These are phyloP conservation scores for Sphagnum fallax DNA, from an alignment of 228 moss, liverwort and hornwort genomes.

Conservation along the genomic window DNA sequence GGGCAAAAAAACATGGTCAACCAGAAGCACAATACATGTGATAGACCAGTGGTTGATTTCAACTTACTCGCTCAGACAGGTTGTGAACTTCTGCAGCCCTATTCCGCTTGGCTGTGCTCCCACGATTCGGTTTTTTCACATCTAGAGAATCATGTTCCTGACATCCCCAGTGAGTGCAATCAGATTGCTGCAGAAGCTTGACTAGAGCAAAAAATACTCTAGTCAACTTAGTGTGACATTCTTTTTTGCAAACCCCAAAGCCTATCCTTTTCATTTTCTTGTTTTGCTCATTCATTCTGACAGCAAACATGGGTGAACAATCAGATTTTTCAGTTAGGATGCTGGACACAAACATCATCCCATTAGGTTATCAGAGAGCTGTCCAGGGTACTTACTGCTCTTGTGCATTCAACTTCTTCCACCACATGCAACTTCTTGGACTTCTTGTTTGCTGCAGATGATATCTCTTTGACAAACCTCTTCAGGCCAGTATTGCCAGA, in stretches of 20 bases:
- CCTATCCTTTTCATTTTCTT: too few species aligned
- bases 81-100: slow-evolving; percentile 99
- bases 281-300: slow-evolving; percentile 39
- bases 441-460: slow-evolving; percentile 12
- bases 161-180: too few species aligned
- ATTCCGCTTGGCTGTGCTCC: slow-evolving; percentile 62
- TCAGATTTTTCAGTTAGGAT: not conserved
- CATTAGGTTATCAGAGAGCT: not conserved
- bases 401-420: slow-evolving; percentile 78
- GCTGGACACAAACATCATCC: not conserved
- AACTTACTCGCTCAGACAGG: slow-evolving; percentile 80
- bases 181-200: too few species aligned
- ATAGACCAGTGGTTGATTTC: not conserved
- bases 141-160: slow-evolving; percentile 71
- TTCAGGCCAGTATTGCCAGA: slow-evolving; percentile 47
- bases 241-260: too few species aligned
- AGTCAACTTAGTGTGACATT: too few species aligned
- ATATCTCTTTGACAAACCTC: too few species aligned
- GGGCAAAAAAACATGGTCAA: too few species aligned
- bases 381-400: slow-evolving; percentile 51
- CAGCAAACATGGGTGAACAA: not conserved
- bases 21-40: not conserved
- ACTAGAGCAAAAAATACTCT: too few species aligned
- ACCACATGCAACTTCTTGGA: slow-evolving; percentile 60
- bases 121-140: slow-evolving; percentile 62